Evolutionary conservation across 306 rosid species (phyloP), one percentile per base, ranked within the genome.

Genomic region (Vigna unguiculata): DNA sequence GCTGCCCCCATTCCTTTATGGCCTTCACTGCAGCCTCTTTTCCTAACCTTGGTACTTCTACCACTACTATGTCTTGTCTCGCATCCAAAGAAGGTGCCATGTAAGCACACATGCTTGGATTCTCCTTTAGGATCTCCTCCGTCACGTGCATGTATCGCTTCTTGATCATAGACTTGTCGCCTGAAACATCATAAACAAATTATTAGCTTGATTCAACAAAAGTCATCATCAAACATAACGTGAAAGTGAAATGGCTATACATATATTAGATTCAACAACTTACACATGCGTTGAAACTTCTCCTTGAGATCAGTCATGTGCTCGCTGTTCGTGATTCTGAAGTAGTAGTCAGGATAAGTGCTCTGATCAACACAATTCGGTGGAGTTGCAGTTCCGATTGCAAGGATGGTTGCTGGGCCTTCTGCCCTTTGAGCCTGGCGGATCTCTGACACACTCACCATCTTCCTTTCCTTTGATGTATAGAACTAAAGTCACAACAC

Each of bases 1-100:
- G 88, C 21, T 89, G 85, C 0, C 85, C 85, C 81, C 85, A 76
- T 64, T 69, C 81, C 10, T 81, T 81, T 2, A 81, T 76, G 80
- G 80, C 93, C 83, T 88, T 91, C 1, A 71, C 20, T 4, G 97
- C 97, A 3, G 95, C 95, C 28, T 89, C 93, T 66, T 91, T 91
- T 0, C 97, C 97, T 0, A 91, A 80, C 17, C 48, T 89, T 16
- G 97, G 97, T 1, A 91, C 86, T 74, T 89, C 97, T 0, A 88
- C 88, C 0, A 89, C 90, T 51, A 86, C 89, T 84, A 89, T 91
- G 70, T 91, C 93, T 72, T 91, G 95, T 30, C 97, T 83, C 0
- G 90, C 89, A 76, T 91, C 92, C 54, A 91, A 65, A 2, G 97
- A 91, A 4, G 93, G 89, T 16, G 91, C 91, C 89, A 84, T 87